Percentiles rank a stretch among this genome's conserved stretches.
Evolutionary conservation across 2,329 filamentous ascomycete species (phyloP).

Genomic region (Fusarium sp.): DNA sequence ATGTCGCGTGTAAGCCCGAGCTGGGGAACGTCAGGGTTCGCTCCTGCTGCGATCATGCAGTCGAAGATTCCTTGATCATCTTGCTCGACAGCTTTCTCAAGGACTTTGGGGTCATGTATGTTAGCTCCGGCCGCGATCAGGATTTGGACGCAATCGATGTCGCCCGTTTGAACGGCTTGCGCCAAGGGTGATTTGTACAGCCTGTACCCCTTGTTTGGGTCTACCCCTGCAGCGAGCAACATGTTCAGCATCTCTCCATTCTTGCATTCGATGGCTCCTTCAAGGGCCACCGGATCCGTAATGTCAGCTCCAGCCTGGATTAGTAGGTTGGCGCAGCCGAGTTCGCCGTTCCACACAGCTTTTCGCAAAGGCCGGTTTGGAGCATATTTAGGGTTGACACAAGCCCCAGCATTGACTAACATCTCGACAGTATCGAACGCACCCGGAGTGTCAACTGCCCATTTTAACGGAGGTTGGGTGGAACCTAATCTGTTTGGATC

Average conservation of each 20-base stretch:
- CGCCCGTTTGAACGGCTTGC: neutral
- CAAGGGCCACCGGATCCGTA: neutral
- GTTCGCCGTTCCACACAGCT: neutral
- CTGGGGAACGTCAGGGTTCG: neutral
- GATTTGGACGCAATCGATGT: neutral
- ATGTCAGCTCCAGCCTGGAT: neutral
- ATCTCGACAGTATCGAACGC: neutral
- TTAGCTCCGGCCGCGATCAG: neutral
- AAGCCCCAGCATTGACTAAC: neutral
- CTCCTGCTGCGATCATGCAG: neutral
- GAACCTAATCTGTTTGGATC: neutral
- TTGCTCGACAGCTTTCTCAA: neutral
- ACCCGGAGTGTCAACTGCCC: neutral
- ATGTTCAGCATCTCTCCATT: neutral
- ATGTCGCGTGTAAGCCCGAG: neutral
- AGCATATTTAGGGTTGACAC: neutral
- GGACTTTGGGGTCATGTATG: neutral
- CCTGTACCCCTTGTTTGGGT: neutral
- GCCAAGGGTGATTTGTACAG: neutral
- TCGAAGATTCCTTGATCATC: neutral
- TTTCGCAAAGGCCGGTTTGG: neutral
- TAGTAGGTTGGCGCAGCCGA: neutral
- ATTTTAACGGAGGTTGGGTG: neutral
- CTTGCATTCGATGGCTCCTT: neutral
- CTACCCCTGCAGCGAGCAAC: neutral